Evolutionary conservation across 139 green algal species (phyloP).

Genomic region (Chlamydomonas asymmetrica): DNA sequence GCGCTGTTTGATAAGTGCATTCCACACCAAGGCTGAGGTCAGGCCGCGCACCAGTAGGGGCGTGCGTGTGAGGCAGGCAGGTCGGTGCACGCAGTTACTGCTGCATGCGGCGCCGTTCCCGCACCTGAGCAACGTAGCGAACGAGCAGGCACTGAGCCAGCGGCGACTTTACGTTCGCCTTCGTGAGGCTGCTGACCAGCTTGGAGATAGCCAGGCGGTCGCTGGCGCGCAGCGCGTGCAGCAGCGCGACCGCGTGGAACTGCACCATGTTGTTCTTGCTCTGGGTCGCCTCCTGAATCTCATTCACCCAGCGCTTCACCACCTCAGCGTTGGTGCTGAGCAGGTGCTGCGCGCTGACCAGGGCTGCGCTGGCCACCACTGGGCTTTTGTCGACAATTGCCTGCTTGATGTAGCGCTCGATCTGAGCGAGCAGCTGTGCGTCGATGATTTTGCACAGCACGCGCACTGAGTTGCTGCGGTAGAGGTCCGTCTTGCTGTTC

Average conservation of each 20-base stretch:
- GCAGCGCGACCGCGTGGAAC: constrained; percentile 94
- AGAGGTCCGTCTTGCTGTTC: constrained; percentile 95
- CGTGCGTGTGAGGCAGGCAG: no score
- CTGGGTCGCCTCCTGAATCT: constrained; percentile 93
- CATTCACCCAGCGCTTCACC: constrained; percentile 95
- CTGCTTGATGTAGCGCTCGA: constrained; percentile 96
- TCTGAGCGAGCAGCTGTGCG: constrained; percentile 78
- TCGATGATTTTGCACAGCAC: constrained; percentile 97
- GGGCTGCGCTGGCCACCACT: constrained; percentile 75
- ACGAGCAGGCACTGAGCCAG: constrained; percentile 96
- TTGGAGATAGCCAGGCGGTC: constrained; percentile 97
- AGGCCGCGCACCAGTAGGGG: no score
- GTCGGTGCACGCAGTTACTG: no score
- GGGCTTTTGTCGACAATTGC: constrained; percentile 95
- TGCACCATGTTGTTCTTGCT: constrained; percentile 92
- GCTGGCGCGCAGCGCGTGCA: constrained; percentile 88
- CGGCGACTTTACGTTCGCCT: constrained; percentile 80
- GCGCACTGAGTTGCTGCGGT: constrained; percentile 94
- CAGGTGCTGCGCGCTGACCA: constrained; percentile 88
- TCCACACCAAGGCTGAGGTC: no score
- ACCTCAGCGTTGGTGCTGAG: constrained; percentile 86
- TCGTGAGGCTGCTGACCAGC: constrained; percentile 90
- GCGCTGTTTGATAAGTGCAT: no score
- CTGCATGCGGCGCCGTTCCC: background rate
- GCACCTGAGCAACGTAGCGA: constrained; percentile 87